Conservation (phyloP, 148 eudicot genomes). For the Fagopyrum tataricum region DNA sequence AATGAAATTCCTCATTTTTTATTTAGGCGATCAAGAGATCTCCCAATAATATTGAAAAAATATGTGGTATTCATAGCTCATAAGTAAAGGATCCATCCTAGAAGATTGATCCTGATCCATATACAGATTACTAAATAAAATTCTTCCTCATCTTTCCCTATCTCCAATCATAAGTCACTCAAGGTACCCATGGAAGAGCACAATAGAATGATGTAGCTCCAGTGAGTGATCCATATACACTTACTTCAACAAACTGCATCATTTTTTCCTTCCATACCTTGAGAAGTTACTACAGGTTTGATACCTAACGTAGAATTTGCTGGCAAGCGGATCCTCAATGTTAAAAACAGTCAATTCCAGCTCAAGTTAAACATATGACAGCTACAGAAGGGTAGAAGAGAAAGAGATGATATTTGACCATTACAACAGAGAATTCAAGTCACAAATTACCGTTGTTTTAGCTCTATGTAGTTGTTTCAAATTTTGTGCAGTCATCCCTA, state of each 20-base stretch:
- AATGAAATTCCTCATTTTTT: background rate
- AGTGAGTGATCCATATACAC: background rate
- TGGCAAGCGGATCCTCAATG: background rate
- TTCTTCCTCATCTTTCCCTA: background rate
- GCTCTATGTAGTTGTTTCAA: background rate
- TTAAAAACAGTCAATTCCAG: background rate
- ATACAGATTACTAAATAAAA: background rate
- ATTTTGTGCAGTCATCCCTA: background rate
- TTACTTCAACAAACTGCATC: background rate
- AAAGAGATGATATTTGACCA: background rate
- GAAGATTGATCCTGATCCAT: background rate
- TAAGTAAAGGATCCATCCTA: background rate
- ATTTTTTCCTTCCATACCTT: background rate
- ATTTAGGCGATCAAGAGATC: background rate
- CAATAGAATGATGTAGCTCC: background rate
- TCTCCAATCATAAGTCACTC: background rate
- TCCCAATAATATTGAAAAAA: background rate
- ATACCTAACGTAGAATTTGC: background rate
- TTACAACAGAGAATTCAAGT: background rate
- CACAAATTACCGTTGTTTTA: background rate
- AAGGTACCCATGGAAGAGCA: background rate
- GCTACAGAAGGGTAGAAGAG: background rate
- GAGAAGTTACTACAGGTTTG: background rate
- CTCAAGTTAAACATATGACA: background rate
- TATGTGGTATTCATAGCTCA: background rate